A percentile compares a stretch with the other conserved stretches of the same genome.
Conservation (phyloP, 2,329 filamentous ascomycete genomes). For the Graphiopsis chlorocephala region DNA sequence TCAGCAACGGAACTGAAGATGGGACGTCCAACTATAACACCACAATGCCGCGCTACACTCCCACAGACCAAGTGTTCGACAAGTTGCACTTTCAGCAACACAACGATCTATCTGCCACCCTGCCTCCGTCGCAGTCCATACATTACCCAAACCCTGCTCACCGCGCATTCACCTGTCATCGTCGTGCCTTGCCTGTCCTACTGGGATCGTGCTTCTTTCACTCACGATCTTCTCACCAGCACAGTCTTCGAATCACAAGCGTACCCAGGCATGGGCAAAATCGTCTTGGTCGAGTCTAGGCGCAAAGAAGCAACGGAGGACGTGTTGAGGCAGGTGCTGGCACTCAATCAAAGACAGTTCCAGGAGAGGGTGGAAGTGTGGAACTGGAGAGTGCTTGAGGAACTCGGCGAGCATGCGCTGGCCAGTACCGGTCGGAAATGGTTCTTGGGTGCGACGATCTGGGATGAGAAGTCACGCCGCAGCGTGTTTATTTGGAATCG, state of each 20-base stretch:
- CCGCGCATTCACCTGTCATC: conserved; percentile 20
- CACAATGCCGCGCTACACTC: background rate
- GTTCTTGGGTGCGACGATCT: conserved; percentile 31
- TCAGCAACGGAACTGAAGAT: background rate
- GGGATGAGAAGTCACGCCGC: conserved; percentile 15
- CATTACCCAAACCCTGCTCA: conserved; percentile 29
- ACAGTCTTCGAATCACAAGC: conserved; percentile 35
- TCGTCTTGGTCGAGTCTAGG: conserved; percentile 33
- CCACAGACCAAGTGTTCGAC: background rate
- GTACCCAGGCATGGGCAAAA: conserved; percentile 30
- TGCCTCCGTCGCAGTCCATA: conserved; percentile 32
- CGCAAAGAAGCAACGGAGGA: conserved; percentile 20
- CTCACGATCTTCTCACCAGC: conserved; percentile 19
- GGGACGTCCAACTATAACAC: background rate
- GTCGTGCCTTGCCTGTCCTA: conserved; percentile 20
- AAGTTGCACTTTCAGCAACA: background rate
- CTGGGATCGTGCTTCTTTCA: conserved; percentile 33
- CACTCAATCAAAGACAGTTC: conserved; percentile 24
- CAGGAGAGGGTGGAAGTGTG: conserved; percentile 31
- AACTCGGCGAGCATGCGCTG: background rate
- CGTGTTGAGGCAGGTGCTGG: conserved; percentile 21
- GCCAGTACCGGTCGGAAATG: background rate
- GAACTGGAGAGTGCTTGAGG: conserved; percentile 34
- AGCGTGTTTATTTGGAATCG: conserved; percentile 6
- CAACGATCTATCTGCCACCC: conserved; percentile 27